Base-by-base conservation (phyloP, 306 rosid species). In the Quercus gilva region DNA sequence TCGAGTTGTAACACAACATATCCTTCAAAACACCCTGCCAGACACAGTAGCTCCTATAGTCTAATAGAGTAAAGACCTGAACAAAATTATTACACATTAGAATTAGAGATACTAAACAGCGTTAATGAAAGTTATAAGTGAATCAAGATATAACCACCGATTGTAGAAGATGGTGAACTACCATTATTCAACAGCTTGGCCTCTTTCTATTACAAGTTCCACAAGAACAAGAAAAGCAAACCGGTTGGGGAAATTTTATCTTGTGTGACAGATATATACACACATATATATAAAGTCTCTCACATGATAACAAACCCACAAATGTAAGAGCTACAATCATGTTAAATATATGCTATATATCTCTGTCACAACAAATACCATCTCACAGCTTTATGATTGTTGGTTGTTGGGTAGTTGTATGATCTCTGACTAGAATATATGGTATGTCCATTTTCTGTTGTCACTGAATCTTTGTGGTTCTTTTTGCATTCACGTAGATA, bases 131-230 rank as follows among this genome's bases (percentile, higher is more conserved):
- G 79, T 80, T 78, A 65, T 59, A 73, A 79, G 78, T 71, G 77
- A 78, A 79, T 83, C 84, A 73, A 71, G 76, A 83, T 78, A 87
- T 81, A 87, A 95, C 98, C 97, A 92, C 98, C 55, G 51, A 56
- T 45, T 95, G 92, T 61, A 95, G 83, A 67, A 89, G 80, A 73
- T 86, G 86, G 41, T 94, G 97, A 71, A 89, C 97, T 17, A 89
- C 75, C 75, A 92, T 83, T 87, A 91, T 71, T 95, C 99, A 29
- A 95, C 98, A 1, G 99, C 90, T 84, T 92, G 98, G 63, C 99
- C 99, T 90, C 99, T 91, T 91, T 95, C 99, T 80, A 95, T 88
- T 67, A 92, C 99, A 78, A 91, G 79, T 85, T 93, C 97, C 5
- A 96, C 97, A 79, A 95, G 97, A 82, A 91, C 97, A 79, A 95